phyloP scores from a whole-genome alignment of 345 rosid genomes.

The Limnanthes douglasii region DNA sequence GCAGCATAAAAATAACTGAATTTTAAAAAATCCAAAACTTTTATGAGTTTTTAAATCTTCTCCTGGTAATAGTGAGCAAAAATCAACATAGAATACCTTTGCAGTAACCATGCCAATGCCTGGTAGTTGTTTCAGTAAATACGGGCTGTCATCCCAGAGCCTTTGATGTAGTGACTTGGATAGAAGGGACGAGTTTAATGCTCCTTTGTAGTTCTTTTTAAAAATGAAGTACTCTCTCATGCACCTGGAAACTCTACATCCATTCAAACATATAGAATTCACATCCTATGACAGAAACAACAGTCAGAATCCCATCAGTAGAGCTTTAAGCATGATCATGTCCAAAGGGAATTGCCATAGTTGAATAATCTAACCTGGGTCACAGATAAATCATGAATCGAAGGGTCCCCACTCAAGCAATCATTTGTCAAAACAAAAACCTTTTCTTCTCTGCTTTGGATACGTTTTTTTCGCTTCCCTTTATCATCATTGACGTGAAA shows the following conservation, averaged over 20 bases:
- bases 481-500: conserved; percentile 77
- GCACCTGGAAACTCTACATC: conserved; percentile 83
- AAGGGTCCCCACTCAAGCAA: conserved; percentile 93
- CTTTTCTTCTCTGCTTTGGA: conserved; percentile 90
- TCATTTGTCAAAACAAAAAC: conserved; percentile 84
- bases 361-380: conserved; percentile 43
- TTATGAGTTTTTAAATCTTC: not conserved
- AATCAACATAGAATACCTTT: conserved; percentile 34
- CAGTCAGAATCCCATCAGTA: conserved; percentile 10
- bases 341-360: conserved; percentile 2
- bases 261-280: conserved; percentile 69
- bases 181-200: conserved; percentile 48
- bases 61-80: not conserved
- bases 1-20: no score
- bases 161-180: conserved; percentile 88
- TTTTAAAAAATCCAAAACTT: no score
- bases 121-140: conserved; percentile 78
- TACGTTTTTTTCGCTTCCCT: conserved; percentile 79
- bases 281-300: conserved; percentile 43
- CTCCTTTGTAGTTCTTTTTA: conserved; percentile 74
- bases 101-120: conserved; percentile 99
- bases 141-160: conserved; percentile 96
- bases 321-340: conserved; percentile 8
- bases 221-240: conserved; percentile 83
- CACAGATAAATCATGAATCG: conserved; percentile 72